Evolutionary conservation across 192 early-diverging fungal species (phyloP).

Genomic region (Coemansia reversa): DNA sequence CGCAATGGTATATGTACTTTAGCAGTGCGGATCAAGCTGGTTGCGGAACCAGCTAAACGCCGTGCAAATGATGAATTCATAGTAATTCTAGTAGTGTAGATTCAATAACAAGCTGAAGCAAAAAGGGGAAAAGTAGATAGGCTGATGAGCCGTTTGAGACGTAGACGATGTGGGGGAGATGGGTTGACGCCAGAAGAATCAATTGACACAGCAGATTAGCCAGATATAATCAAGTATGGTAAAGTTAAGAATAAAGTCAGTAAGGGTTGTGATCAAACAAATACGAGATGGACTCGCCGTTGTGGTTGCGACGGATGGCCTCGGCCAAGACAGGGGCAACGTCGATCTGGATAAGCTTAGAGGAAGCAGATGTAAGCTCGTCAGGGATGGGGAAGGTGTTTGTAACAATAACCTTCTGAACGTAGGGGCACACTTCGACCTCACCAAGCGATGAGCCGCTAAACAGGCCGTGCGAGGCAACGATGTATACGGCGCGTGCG

Average conservation of each 20-base stretch:
- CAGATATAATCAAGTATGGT: not conserved
- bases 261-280: conserved; percentile 67
- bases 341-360: conserved; percentile 85
- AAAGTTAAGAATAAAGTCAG: not conserved
- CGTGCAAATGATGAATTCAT: not conserved
- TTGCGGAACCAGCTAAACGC: not conserved
- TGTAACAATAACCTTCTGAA: conserved; percentile 82
- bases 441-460: conserved; percentile 82
- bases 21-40: not conserved
- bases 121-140: not conserved
- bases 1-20: not conserved
- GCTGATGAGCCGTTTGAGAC: not conserved
- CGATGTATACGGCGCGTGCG: conserved; percentile 80
- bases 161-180: too few relatives aligned
- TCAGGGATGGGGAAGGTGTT: conserved; percentile 84
- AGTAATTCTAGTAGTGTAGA: not conserved
- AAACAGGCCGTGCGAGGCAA: conserved; percentile 94
- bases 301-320: conserved; percentile 90
- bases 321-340: conserved; percentile 89
- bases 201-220: conserved; percentile 4
- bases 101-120: not conserved
- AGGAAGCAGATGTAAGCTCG: conserved; percentile 66
- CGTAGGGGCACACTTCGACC: conserved; percentile 77
- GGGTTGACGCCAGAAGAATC: not conserved
- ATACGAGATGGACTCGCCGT: conserved; percentile 91